phyloP scores from a whole-genome alignment of 1,284 basidiomycete genomes.

The Leccinum griseonigrum region DNA sequence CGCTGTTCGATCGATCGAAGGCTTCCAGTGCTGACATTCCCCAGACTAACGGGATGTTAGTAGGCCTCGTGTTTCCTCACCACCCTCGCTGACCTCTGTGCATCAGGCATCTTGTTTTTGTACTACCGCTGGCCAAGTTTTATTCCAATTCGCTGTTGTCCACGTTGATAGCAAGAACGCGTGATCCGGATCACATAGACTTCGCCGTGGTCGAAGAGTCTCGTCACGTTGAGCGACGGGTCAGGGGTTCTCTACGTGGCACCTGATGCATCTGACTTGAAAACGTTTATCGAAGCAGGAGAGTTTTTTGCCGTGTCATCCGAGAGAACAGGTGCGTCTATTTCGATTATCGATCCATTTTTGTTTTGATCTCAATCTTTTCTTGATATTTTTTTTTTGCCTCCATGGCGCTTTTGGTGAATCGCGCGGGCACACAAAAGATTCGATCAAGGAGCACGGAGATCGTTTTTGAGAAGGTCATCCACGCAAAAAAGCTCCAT shows the following conservation, averaged over 20 bases:
- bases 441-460: slow-evolving; percentile 17
- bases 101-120: slow-evolving; percentile 31
- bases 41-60: slow-evolving; percentile 23
- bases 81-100: slow-evolving; percentile 1
- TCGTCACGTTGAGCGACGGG: slow-evolving; percentile 19
- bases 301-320: slow-evolving; percentile 9
- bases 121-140: slow-evolving; percentile 35
- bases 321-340: slow-evolving; percentile 13
- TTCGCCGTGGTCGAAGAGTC: slow-evolving; percentile 26
- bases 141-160: slow-evolving; percentile 37
- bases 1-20: background rate
- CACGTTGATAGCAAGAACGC: slow-evolving; percentile 32
- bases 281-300: slow-evolving; percentile 11
- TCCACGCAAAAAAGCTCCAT: slow-evolving; percentile 14
- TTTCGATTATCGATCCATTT: too few species aligned
- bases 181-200: slow-evolving; percentile 15
- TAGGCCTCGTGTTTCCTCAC: background rate
- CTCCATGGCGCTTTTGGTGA: background rate
- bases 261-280: slow-evolving; percentile 11
- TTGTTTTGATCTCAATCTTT: background rate
- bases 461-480: slow-evolving; percentile 20
- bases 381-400: background rate
- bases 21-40: slow-evolving; percentile 6
- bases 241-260: slow-evolving; percentile 6
- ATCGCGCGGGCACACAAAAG: slow-evolving; percentile 1